Base-by-base conservation (phyloP, 306 rosid genomes). In the Begonia peltatifolia region DNA sequence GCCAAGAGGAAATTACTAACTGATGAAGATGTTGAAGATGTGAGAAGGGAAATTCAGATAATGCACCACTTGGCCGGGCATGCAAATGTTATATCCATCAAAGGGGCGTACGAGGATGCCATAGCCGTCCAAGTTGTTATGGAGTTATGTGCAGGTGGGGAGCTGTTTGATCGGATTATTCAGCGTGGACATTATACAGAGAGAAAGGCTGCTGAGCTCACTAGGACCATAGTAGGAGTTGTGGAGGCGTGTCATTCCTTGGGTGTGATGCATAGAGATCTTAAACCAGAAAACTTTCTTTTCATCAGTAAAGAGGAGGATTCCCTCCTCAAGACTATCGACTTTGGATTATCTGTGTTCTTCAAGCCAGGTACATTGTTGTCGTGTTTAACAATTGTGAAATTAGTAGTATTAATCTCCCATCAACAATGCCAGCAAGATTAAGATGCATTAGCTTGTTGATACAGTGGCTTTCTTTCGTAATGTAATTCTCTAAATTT, bases 61-160 rank as follows among this genome's bases (percentile, higher is more conserved):
- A 92, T 92, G 99, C 99, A 92, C 60, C 99, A 92, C 74, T 71
- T 92, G 77, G 72, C 87, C 1, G 99, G 93, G 14, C 93, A 86
- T 63, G 81, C 87, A 10, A 83, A 92, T 62, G 99, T 92, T 60
- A 83, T 92, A 77, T 83, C 96, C 11, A 92, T 92, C 56, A 92
- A 77, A 74, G 99, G 84, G 55, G 94, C 99, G 51, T 92, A 81
- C 55, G 99, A 92, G 77, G 99, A 92, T 71, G 87, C 84, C 0
- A 71, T 81, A 11, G 96, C 96, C 6, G 99, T 92, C 58, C 84
- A 92, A 60, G 99, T 92, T 61, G 99, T 92, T 59, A 92, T 92
- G 99, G 99, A 92, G 60, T 50, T 92, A 36, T 92, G 99, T 73
- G 89, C 86, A 11, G 99, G 99, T 22, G 99, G 99, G 54, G 99